Conservation (phyloP, 805 yeast species). For the Wickerhamomyces sydowiorum region DNA sequence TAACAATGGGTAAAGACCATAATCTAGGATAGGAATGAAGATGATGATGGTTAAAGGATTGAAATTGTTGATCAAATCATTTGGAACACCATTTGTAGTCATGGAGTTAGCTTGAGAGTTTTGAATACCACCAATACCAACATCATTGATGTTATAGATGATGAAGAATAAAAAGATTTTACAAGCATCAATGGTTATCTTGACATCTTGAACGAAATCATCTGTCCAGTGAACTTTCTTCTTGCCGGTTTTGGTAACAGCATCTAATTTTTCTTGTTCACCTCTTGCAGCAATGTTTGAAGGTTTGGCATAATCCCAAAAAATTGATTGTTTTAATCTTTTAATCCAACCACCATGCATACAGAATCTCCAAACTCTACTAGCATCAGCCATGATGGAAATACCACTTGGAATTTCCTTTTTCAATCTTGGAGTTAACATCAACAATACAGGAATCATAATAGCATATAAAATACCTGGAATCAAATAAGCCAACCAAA, state of each 20-base stretch:
- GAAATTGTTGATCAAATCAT: conserved; percentile 71
- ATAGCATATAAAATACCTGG: conserved; percentile 57
- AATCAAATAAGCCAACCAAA: conserved; percentile 69
- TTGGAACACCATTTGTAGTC: conserved; percentile 74
- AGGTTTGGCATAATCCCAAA: conserved; percentile 60
- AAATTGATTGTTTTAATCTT: conserved; percentile 33
- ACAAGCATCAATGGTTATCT: conserved; percentile 62
- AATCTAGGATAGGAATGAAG: conserved; percentile 70
- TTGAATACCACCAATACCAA: conserved; percentile 45
- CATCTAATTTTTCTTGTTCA: conserved; percentile 17
- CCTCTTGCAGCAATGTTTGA: conserved; percentile 40
- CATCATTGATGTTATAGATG: conserved; percentile 68
- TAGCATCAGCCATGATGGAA: conserved; percentile 39
- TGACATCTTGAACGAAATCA: conserved; percentile 67
- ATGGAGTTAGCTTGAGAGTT: conserved; percentile 59
- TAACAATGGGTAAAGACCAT: conserved; percentile 47
- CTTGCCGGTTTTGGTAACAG: conserved; percentile 17
- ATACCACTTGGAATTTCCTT: conserved; percentile 23
- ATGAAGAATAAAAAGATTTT: conserved; percentile 68
- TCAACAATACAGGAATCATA: conserved; percentile 42
- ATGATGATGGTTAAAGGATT: conserved; percentile 72
- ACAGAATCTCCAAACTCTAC: conserved; percentile 35
- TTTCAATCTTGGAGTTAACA: conserved; percentile 22
- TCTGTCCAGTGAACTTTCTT: conserved; percentile 49
- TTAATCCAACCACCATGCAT: conserved; percentile 36